phyloP scores from a whole-genome alignment of 2,329 filamentous ascomycete species.

The Talaromyces sp. region DNA sequence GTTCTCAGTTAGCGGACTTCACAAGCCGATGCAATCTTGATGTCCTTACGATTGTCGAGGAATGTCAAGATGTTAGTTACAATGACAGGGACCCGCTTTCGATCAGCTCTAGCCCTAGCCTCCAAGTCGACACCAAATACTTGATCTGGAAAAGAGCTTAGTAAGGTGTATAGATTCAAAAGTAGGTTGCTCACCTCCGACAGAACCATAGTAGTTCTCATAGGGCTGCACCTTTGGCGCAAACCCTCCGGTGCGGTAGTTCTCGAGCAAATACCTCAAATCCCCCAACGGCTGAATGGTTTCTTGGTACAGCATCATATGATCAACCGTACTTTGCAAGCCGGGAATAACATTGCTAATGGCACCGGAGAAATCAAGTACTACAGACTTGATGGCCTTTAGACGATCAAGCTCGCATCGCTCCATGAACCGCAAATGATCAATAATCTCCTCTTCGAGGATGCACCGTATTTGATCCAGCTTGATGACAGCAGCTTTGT shows the following conservation, averaged over 20 bases:
- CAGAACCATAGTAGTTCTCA: constrained; percentile 98
- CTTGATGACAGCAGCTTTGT: constrained; percentile 80
- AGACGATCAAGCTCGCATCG: constrained; percentile 93
- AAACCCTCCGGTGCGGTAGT: constrained; percentile 92
- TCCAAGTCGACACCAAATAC: constrained; percentile 98
- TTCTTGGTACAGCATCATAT: constrained; percentile 99
- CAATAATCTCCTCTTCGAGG: constrained; percentile 90
- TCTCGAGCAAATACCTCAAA: constrained; percentile 89
- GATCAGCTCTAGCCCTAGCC: constrained; percentile 84
- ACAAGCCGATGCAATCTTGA: not conserved
- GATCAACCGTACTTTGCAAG: constrained; percentile 90
- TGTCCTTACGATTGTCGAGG: constrained; percentile 69
- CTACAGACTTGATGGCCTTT: constrained; percentile 96
- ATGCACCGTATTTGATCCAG: constrained; percentile 88
- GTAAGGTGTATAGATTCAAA: constrained; percentile 1
- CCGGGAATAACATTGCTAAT: constrained; percentile 98
- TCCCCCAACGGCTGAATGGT: constrained; percentile 93
- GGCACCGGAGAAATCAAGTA: constrained; percentile 94
- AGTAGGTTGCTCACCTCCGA: constrained; percentile 58
- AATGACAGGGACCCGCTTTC: constrained; percentile 89
- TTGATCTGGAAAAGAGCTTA: constrained; percentile 59
- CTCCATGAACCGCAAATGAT: constrained; percentile 93
- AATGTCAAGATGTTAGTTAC: constrained; percentile 92
- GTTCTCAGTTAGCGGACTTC: not conserved
- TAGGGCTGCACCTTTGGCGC: constrained; percentile 87